Percentiles rank a stretch among this genome's conserved stretches.
Evolutionary conservation across 208 protist species (phyloP).

Genomic region (Lotmaria passim): DNA sequence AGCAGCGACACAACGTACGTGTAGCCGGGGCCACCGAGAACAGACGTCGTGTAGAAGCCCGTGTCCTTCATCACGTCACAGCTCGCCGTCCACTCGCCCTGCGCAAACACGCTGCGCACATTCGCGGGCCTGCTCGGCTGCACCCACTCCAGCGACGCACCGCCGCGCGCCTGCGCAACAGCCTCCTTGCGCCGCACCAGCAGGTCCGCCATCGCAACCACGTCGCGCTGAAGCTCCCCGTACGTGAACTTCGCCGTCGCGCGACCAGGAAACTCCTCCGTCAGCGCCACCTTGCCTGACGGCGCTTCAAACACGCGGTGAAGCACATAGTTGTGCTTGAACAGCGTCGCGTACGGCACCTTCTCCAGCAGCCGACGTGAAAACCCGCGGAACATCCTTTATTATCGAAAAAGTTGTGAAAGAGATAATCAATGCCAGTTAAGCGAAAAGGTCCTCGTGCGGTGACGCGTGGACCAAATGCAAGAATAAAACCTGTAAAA

Average conservation of each 20-base stretch:
- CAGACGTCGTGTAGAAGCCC: slow-evolving; percentile 59
- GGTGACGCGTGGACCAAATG: too few relatives aligned
- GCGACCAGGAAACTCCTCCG: slow-evolving; percentile 59
- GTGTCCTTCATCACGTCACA: slow-evolving; percentile 75
- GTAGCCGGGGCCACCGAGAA: slow-evolving; percentile 71
- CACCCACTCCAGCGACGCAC: slow-evolving; percentile 57
- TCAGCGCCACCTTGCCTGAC: slow-evolving; percentile 60
- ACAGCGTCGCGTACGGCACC: slow-evolving; percentile 41
- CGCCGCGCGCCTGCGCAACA: slow-evolving; percentile 36
- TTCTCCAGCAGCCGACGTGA: slow-evolving; percentile 4
- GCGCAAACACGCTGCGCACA: slow-evolving; percentile 72
- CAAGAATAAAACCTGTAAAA: too few relatives aligned
- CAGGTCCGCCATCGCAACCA: slow-evolving; percentile 66
- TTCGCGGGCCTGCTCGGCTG: slow-evolving; percentile 53
- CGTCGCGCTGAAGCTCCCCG: slow-evolving; percentile 78
- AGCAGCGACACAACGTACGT: slow-evolving; percentile 77
- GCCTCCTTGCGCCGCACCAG: slow-evolving; percentile 57
- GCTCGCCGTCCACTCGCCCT: slow-evolving; percentile 57
- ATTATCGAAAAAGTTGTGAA: neutral
- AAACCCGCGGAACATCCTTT: slow-evolving; percentile 7
- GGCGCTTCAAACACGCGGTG: slow-evolving; percentile 71
- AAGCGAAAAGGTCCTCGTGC: too few relatives aligned
- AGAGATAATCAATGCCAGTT: neutral
- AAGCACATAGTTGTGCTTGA: slow-evolving; percentile 72
- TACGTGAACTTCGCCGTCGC: slow-evolving; percentile 62